Conservation (phyloP, 2,329 filamentous ascomycete species). For the Grosmannia huntii region DNA sequence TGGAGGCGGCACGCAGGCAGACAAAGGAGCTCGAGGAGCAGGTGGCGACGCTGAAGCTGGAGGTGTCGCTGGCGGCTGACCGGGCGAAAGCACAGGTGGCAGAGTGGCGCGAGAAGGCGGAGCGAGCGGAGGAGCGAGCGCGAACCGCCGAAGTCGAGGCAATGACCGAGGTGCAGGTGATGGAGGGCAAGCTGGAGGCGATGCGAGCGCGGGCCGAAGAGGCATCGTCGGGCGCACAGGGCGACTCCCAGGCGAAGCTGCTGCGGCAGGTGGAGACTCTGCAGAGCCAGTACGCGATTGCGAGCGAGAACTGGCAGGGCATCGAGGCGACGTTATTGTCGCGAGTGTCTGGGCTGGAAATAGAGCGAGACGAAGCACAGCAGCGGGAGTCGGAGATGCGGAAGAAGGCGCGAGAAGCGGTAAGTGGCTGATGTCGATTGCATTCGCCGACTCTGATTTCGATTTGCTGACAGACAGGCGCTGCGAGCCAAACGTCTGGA, state of each 20-base stretch:
- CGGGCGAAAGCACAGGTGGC: slow-evolving; percentile 52
- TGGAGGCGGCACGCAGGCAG: slow-evolving; percentile 49
- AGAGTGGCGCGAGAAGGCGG: slow-evolving; percentile 60
- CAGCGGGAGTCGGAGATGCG: slow-evolving; percentile 77
- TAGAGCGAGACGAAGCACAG: slow-evolving; percentile 76
- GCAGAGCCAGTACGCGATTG: slow-evolving; percentile 88
- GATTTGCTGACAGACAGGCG: slow-evolving; percentile 32
- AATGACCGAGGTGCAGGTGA: slow-evolving; percentile 59
- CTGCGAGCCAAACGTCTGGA: slow-evolving; percentile 54
- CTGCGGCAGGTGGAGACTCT: slow-evolving; percentile 89
- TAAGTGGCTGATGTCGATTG: slow-evolving; percentile 28
- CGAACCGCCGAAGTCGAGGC: slow-evolving; percentile 62
- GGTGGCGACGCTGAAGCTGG: slow-evolving; percentile 55
- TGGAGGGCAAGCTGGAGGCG: slow-evolving; percentile 84
- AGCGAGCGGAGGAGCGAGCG: slow-evolving; percentile 58
- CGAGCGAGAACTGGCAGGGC: slow-evolving; percentile 94
- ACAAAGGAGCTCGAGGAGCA: slow-evolving; percentile 42
- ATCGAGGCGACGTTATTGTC: slow-evolving; percentile 79
- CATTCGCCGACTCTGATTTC: not conserved
- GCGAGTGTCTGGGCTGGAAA: slow-evolving; percentile 66
- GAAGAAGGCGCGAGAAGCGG: slow-evolving; percentile 77
- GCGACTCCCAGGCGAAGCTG: slow-evolving; percentile 79
- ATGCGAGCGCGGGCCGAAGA: slow-evolving; percentile 81
- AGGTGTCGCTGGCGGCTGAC: slow-evolving; percentile 64
- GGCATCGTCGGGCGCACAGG: slow-evolving; percentile 66